These are phyloP conservation scores for Glarea lozoyensis DNA, from an alignment of 495 filamentous ascomycete species.

Conservation along the genomic window DNA sequence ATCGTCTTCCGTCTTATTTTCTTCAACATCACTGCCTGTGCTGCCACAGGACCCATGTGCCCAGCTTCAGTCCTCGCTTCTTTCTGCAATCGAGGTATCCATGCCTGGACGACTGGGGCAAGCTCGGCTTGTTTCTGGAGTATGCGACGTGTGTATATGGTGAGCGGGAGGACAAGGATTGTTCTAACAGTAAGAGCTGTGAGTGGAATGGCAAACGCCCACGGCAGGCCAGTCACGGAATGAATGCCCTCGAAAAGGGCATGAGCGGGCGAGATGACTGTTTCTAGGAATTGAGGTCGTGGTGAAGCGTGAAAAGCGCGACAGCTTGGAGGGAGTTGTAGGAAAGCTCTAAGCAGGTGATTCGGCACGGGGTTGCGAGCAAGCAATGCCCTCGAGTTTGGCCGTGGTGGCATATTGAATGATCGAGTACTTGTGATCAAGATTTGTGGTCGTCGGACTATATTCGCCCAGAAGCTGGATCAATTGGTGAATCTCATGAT, in stretches of 20 bases:
- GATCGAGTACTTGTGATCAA: too few species aligned
- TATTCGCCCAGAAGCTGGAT: too few species aligned
- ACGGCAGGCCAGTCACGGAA: constrained; percentile 49
- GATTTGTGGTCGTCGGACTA: too few species aligned
- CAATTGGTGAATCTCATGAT: too few species aligned
- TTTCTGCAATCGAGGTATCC: constrained; percentile 22
- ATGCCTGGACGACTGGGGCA: constrained; percentile 41
- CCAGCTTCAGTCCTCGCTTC: constrained; percentile 15
- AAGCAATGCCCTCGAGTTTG: not conserved
- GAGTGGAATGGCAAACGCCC: constrained; percentile 62
- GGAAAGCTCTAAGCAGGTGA: constrained; percentile 11
- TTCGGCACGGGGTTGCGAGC: too few species aligned
- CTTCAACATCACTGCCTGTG: constrained; percentile 16
- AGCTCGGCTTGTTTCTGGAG: constrained; percentile 35
- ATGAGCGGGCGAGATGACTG: constrained; percentile 41
- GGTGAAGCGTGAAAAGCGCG: constrained; percentile 22
- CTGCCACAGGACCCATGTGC: constrained; percentile 14
- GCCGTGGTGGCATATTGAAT: not conserved
- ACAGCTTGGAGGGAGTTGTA: constrained; percentile 13
- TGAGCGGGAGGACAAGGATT: constrained; percentile 48
- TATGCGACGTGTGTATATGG: constrained; percentile 40
- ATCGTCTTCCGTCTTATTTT: constrained; percentile 23
- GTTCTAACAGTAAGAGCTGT: constrained; percentile 55
- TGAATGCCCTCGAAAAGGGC: constrained; percentile 54
- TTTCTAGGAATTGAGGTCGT: constrained; percentile 37